These are phyloP conservation scores for Aspergillus fischeri DNA, from an alignment of 2,329 filamentous ascomycete species.

Conservation along the genomic window DNA sequence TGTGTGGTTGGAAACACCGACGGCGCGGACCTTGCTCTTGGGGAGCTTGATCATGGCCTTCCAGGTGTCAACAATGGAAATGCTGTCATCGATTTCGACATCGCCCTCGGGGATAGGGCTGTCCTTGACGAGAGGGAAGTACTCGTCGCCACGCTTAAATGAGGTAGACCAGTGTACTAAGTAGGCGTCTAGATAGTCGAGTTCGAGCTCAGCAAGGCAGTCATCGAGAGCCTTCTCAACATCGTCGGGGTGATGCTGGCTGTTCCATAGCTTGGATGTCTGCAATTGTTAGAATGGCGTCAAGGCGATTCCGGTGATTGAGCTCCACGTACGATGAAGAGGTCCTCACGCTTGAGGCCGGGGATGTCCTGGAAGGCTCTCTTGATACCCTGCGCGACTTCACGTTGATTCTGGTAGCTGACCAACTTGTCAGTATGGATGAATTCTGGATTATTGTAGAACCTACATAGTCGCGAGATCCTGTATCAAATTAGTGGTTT, in stretches of 20 bases:
- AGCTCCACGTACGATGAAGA: constrained; percentile 34
- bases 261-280: constrained; percentile 62
- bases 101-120: constrained; percentile 36
- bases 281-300: constrained; percentile 4
- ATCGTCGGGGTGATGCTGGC: constrained; percentile 46
- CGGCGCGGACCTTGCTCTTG: constrained; percentile 39
- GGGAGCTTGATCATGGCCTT: constrained; percentile 43
- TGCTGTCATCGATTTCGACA: constrained; percentile 42
- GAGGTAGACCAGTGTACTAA: constrained; percentile 46
- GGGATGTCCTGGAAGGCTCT: constrained; percentile 35
- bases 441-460: background rate
- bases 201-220: constrained; percentile 49
- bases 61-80: constrained; percentile 43
- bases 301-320: background rate
- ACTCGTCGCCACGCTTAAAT: constrained; percentile 35
- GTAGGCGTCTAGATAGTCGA: constrained; percentile 51
- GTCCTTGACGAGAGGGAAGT: constrained; percentile 44
- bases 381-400: constrained; percentile 33
- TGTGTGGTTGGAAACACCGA: constrained; percentile 43
- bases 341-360: constrained; percentile 38
- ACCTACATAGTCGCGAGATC: constrained; percentile 38
- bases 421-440: background rate
- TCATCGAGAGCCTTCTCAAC: constrained; percentile 49
- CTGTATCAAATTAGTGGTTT: constrained; percentile 18
- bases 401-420: constrained; percentile 38